These are phyloP conservation scores for Didymella glomerata DNA, from an alignment of 2,329 filamentous ascomycete genomes.

Conservation along the genomic window DNA sequence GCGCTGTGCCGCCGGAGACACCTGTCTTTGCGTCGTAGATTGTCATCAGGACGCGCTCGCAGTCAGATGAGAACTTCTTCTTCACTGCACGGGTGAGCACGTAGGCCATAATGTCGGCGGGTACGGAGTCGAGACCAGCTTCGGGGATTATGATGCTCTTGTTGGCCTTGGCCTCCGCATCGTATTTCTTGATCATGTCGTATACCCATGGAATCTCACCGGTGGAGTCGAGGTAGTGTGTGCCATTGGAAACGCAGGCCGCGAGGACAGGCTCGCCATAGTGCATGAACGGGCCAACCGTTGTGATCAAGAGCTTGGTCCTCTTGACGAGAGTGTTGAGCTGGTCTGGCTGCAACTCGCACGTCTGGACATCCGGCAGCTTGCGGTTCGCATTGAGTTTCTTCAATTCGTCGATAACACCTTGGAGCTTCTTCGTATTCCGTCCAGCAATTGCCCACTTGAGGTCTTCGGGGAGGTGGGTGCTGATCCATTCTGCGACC, in stretches of 20 bases:
- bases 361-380: conserved; percentile 54
- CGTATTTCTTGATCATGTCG: conserved; percentile 68
- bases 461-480: conserved; percentile 74
- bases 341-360: conserved; percentile 58
- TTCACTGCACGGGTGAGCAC: conserved; percentile 64
- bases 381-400: conserved; percentile 72
- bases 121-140: conserved; percentile 68
- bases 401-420: conserved; percentile 72
- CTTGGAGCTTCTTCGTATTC: conserved; percentile 76
- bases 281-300: conserved; percentile 69
- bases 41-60: conserved; percentile 61
- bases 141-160: conserved; percentile 69
- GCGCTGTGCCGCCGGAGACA: conserved; percentile 66
- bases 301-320: conserved; percentile 67
- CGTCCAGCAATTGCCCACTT: conserved; percentile 91
- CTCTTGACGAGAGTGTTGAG: conserved; percentile 62
- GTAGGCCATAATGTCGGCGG: conserved; percentile 65
- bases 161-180: conserved; percentile 66
- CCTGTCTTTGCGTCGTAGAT: conserved; percentile 62
- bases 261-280: conserved; percentile 72
- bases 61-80: conserved; percentile 59
- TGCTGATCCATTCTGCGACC: conserved; percentile 77
- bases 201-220: conserved; percentile 71
- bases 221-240: conserved; percentile 73
- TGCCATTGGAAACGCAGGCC: conserved; percentile 70